Conservation (phyloP, 2,329 filamentous ascomycete genomes). For the Colletotrichum neosansevieriae region DNA sequence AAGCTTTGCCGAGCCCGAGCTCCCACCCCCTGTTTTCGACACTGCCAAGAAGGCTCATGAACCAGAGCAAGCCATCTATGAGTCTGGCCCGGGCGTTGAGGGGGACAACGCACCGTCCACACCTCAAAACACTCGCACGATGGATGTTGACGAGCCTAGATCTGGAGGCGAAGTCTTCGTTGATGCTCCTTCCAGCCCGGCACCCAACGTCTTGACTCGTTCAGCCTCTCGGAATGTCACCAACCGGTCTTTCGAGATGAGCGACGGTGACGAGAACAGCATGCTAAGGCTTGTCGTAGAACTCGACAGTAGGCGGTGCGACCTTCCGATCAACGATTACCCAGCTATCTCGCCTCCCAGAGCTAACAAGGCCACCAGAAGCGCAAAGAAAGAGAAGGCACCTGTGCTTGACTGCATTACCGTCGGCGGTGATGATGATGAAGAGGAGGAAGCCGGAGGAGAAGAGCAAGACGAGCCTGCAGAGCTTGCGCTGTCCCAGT, state of each 20-base stretch:
- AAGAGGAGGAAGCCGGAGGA: constrained; percentile 41
- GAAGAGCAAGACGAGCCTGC: constrained; percentile 34
- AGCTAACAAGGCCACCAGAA: constrained; percentile 16
- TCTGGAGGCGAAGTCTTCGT: constrained; percentile 62
- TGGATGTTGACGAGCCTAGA: constrained; percentile 53
- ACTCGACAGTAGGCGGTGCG: constrained; percentile 57
- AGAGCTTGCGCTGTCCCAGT: constrained; percentile 31
- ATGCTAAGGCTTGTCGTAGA: constrained; percentile 63
- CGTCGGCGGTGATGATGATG: constrained; percentile 44
- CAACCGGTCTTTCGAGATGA: constrained; percentile 53
- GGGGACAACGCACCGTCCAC: constrained; percentile 29
- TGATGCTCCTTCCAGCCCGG: constrained; percentile 61
- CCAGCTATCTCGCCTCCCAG: constrained; percentile 48
- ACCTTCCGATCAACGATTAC: constrained; percentile 43
- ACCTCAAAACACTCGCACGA: constrained; percentile 22
- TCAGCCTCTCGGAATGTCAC: constrained; percentile 43
- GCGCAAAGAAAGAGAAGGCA: constrained; percentile 42
- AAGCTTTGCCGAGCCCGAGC: constrained; percentile 42
- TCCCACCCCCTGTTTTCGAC: constrained; percentile 29
- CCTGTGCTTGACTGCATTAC: constrained; percentile 50
- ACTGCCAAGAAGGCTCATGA: background rate
- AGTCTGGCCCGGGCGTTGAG: background rate
- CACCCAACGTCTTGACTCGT: constrained; percentile 45
- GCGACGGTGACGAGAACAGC: constrained; percentile 60
- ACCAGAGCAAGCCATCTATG: background rate